Conservation (phyloP, 2,329 filamentous ascomycete genomes). For the Sphaceloma murrayae region DNA sequence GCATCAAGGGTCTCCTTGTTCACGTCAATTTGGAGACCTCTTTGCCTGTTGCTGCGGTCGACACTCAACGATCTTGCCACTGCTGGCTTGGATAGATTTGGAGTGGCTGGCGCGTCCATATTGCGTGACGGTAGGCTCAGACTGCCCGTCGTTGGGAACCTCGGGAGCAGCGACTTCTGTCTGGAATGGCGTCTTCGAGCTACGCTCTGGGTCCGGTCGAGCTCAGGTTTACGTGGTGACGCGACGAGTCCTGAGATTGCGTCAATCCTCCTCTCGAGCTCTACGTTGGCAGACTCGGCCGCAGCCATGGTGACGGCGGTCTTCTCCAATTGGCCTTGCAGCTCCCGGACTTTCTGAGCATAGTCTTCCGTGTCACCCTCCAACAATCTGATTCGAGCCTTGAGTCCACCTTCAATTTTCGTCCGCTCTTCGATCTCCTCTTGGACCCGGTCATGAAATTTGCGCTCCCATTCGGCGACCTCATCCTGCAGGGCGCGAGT, state of each 20-base stretch:
- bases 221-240: conserved; percentile 30
- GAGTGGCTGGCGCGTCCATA: conserved; percentile 7
- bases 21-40: not conserved
- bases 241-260: conserved; percentile 31
- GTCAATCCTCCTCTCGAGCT: conserved; percentile 32
- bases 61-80: conserved; percentile 11
- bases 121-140: conserved; percentile 17
- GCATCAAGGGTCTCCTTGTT: conserved; percentile 15
- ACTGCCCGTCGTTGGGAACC: conserved; percentile 28
- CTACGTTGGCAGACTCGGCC: conserved; percentile 29
- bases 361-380: conserved; percentile 27
- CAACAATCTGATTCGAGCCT: conserved; percentile 23
- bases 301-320: conserved; percentile 26
- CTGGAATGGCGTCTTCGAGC: conserved; percentile 23
- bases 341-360: conserved; percentile 26
- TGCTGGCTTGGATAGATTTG: conserved; percentile 7
- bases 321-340: conserved; percentile 28
- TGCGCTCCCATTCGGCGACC: conserved; percentile 30
- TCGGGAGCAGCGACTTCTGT: conserved; percentile 29
- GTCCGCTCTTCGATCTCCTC: conserved; percentile 27
- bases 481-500: conserved; percentile 29
- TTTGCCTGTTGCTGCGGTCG: not conserved
- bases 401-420: conserved; percentile 25
- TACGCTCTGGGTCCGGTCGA: conserved; percentile 25
- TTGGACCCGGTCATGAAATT: conserved; percentile 30